Evolutionary conservation across 1,284 basidiomycete species (phyloP), one percentile per base, ranked within the genome.

Genomic region (Austroboletus niveus): DNA sequence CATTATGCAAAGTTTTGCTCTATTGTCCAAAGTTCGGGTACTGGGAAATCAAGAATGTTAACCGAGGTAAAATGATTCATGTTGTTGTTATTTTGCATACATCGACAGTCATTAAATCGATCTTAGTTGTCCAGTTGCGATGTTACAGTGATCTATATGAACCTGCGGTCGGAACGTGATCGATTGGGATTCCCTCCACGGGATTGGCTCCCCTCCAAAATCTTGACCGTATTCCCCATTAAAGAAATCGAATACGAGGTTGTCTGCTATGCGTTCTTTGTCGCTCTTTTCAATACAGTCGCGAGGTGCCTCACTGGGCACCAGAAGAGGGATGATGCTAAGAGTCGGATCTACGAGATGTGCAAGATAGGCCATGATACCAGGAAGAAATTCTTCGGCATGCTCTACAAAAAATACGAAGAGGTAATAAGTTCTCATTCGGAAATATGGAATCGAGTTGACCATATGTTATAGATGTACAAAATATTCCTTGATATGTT

Each of bases 1-100:
- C 60, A 62, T 31, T 57, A 60, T 3, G 54, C 57, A 42, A 61
- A 45, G 31, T 51, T 60, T 20, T 62, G 61, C 35, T 56, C 61
- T 1, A 31, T 62, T 9, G 53, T 63, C 0, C 61, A 62, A 20
- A 62, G 61, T 9, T 64, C 62, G 0, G 61, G 62, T 0, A 62
- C 60, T 0, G 61, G 62, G 0, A 63, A 65, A 44, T 55, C 62
- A 5, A 57, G 61, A 15, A 35, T 63, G 31, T 9, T 63, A 4
- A 56, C 50, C 0, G 58, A 64, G 56, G 61, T 57, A 35, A 36
- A 9, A 4, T 8, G 2, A 6, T 12, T 3, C 14, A 12, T 24
- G 22, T 24, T 24, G 5, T 39, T 24, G 22, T 24, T 24, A 24
- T 39, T 20, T n/a, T 22, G 8, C 35, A 3, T 10, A 9, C 2